Evolutionary conservation across 108 stramenopile genomes (phyloP).

Genomic region (Conticribra guillardii): DNA sequence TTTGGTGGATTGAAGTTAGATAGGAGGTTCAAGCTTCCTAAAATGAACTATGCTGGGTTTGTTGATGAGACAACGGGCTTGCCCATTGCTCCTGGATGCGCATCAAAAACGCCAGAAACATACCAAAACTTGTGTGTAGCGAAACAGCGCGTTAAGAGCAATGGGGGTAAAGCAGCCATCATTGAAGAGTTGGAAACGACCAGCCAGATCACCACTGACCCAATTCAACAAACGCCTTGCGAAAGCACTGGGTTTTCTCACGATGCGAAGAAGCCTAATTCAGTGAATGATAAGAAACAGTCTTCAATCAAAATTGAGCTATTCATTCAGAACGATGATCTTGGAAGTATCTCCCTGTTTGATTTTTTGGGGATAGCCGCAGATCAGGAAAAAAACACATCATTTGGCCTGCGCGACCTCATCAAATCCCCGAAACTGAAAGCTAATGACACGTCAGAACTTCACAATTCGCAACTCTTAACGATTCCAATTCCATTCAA

Average conservation of each 20-base stretch:
- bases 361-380: conserved; percentile 26
- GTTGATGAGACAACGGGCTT: conserved; percentile 33
- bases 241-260: too few species aligned
- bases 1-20: conserved; percentile 31
- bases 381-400: conserved; percentile 2
- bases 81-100: not conserved
- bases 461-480: conserved; percentile 34
- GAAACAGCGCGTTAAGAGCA: conserved; percentile 42
- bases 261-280: too few species aligned
- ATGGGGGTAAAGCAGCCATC: conserved; percentile 26
- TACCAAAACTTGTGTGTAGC: conserved; percentile 11
- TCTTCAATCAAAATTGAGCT: conserved; percentile 19
- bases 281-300: not conserved
- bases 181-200: conserved; percentile 32
- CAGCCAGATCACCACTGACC: too few species aligned
- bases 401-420: conserved; percentile 2
- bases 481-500: conserved; percentile 20
- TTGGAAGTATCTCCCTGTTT: conserved; percentile 5
- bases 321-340: conserved; percentile 7
- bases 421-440: conserved; percentile 34
- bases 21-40: conserved; percentile 44
- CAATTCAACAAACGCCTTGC: too few species aligned
- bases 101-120: not conserved
- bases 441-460: not conserved
- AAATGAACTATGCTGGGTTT: conserved; percentile 49